A percentile compares a stretch with the other conserved stretches of the same genome.
Evolutionary conservation across 768 basidiomycete species (phyloP).

Genomic region (Leccinum broughii): DNA sequence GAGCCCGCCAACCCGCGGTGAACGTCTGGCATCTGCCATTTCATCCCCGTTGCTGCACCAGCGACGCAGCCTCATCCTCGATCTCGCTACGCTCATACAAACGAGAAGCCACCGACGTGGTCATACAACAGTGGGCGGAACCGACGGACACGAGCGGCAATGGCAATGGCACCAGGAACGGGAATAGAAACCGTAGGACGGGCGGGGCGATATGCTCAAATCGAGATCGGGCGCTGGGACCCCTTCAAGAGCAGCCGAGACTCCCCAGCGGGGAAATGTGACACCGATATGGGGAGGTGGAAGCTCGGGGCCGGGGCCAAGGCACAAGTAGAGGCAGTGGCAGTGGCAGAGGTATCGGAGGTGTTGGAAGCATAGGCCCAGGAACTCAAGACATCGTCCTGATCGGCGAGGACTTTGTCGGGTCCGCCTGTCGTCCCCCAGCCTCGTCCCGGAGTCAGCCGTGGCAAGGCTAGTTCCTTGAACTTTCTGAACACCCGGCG

Average conservation of each 20-base stretch:
- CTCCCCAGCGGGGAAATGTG: constrained; percentile 9
- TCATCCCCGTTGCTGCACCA: background rate
- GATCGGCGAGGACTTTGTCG: background rate
- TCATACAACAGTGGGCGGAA: constrained; percentile 27
- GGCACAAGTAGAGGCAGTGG: background rate
- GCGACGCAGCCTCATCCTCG: constrained; percentile 8
- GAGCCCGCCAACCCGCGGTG: too few species aligned
- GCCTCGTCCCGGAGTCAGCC: constrained; percentile 3
- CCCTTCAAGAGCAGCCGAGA: constrained; percentile 17
- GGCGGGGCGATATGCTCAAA: constrained; percentile 11
- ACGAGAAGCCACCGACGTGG: constrained; percentile 22
- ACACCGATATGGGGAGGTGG: constrained; percentile 14
- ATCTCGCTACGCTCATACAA: constrained; percentile 19
- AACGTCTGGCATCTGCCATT: too few species aligned
- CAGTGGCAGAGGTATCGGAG: background rate
- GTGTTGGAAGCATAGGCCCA: background rate
- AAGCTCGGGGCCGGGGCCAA: constrained; percentile 26
- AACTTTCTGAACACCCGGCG: too few species aligned
- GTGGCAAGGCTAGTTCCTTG: background rate
- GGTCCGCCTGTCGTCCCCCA: constrained; percentile 2
- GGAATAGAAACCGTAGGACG: constrained; percentile 3
- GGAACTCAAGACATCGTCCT: background rate
- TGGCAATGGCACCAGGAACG: background rate
- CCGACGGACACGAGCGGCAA: background rate
- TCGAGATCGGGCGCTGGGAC: constrained; percentile 18